phyloP scores from a whole-genome alignment of 2,329 filamentous ascomycete species.

The Lasiodiplodia hormozganensis region DNA sequence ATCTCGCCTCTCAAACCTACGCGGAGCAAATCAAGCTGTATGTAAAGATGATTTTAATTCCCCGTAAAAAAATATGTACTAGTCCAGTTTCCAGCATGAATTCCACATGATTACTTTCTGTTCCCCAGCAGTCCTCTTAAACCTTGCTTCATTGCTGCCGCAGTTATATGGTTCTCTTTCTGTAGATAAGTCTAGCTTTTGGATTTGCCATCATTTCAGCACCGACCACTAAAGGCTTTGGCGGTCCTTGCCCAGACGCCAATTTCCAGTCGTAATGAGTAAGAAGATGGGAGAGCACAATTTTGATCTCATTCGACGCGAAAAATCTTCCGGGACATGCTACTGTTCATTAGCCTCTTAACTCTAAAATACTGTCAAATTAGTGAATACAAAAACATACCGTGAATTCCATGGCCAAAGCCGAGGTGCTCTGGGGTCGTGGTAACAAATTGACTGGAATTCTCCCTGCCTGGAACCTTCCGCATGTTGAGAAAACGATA shows the following conservation, averaged over 20 bases:
- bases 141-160: too few relatives aligned
- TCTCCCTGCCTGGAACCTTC: slow-evolving; percentile 33
- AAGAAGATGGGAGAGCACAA: slow-evolving; percentile 35
- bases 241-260: not conserved
- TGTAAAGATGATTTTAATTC: too few relatives aligned
- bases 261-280: slow-evolving; percentile 9
- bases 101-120: too few relatives aligned
- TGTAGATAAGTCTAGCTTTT: not conserved
- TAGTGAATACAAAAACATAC: slow-evolving; percentile 2
- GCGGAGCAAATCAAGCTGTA: too few relatives aligned
- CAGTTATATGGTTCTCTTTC: too few relatives aligned
- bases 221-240: not conserved
- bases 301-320: slow-evolving; percentile 43
- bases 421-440: slow-evolving; percentile 24
- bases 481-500: slow-evolving; percentile 5
- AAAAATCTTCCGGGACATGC: slow-evolving; percentile 43
- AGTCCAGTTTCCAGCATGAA: too few relatives aligned
- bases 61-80: too few relatives aligned
- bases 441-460: slow-evolving; percentile 32
- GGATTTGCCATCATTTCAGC: not conserved
- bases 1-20: too few relatives aligned
- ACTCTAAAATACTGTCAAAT: too few relatives aligned
- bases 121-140: too few relatives aligned
- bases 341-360: too few relatives aligned
- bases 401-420: slow-evolving; percentile 42